These are phyloP conservation scores for Alternaria consortialis DNA, from an alignment of 2,329 filamentous ascomycete species.

Conservation along the genomic window DNA sequence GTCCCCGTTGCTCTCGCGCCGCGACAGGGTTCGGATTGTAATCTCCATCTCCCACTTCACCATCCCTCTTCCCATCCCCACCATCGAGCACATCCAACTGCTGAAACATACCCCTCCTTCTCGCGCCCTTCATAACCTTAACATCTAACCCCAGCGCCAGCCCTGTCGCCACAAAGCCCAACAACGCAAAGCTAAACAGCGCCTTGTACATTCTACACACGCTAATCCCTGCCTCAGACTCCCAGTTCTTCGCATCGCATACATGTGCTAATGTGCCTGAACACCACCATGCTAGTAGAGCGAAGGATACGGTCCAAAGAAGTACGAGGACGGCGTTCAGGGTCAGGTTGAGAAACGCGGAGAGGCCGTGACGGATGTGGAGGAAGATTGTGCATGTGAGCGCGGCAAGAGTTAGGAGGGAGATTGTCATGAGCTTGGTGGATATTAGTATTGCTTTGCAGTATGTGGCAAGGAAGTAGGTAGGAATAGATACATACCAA, in stretches of 20 bases:
- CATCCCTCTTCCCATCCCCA: slow-evolving; percentile 34
- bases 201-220: slow-evolving; percentile 68
- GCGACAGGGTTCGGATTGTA: slow-evolving; percentile 37
- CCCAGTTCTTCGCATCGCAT: slow-evolving; percentile 63
- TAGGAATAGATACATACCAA: slow-evolving; percentile 54
- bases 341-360: slow-evolving; percentile 60
- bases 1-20: slow-evolving; percentile 15
- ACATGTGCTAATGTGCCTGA: slow-evolving; percentile 61
- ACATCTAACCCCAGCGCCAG: slow-evolving; percentile 61
- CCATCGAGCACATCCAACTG: slow-evolving; percentile 55
- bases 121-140: slow-evolving; percentile 54
- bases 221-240: slow-evolving; percentile 62
- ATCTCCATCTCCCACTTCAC: slow-evolving; percentile 16
- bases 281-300: slow-evolving; percentile 64
- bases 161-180: slow-evolving; percentile 59
- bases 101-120: slow-evolving; percentile 59
- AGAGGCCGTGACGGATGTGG: slow-evolving; percentile 62
- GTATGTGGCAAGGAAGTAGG: not conserved
- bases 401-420: slow-evolving; percentile 62
- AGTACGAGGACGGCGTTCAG: slow-evolving; percentile 60
- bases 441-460: slow-evolving; percentile 2
- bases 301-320: slow-evolving; percentile 63
- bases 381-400: slow-evolving; percentile 58
- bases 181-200: slow-evolving; percentile 64
- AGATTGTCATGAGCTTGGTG: slow-evolving; percentile 60